Conservation (phyloP, 345 rosid genomes). For the Orychophragmus violaceus region DNA sequence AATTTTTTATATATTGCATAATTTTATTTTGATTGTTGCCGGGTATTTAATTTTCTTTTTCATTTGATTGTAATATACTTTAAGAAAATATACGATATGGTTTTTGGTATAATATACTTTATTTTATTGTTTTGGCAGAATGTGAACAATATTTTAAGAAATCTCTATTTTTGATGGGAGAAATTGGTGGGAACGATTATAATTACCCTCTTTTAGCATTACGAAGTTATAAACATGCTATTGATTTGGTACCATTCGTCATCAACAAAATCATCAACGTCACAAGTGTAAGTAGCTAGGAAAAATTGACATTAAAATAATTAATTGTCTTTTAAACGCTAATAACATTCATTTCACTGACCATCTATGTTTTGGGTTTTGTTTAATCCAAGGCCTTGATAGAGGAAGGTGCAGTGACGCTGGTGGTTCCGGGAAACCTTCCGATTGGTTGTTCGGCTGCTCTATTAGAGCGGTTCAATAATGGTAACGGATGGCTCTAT, state of each 20-base stretch:
- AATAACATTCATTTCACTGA: background rate
- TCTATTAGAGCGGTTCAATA: background rate
- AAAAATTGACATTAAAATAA: background rate
- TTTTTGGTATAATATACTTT: background rate
- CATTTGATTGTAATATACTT: background rate
- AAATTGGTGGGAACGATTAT: conserved; percentile 3
- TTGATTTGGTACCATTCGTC: background rate
- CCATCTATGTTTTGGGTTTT: background rate
- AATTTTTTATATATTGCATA: background rate
- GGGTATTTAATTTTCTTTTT: background rate
- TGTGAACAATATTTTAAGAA: conserved; percentile 1
- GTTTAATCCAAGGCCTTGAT: background rate
- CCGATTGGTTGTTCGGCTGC: background rate
- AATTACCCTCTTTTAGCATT: background rate
- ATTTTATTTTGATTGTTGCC: background rate
- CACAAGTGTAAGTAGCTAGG: background rate
- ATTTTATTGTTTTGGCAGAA: background rate
- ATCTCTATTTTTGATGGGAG: background rate
- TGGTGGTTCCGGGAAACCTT: conserved; percentile 1
- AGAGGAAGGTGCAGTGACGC: background rate
- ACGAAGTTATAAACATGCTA: background rate
- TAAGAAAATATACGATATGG: background rate
- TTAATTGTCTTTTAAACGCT: background rate
- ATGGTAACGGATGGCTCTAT: background rate
- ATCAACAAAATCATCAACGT: background rate